These are phyloP conservation scores for Aspergillus campestris DNA, from an alignment of 495 filamentous ascomycete genomes.

Conservation along the genomic window DNA sequence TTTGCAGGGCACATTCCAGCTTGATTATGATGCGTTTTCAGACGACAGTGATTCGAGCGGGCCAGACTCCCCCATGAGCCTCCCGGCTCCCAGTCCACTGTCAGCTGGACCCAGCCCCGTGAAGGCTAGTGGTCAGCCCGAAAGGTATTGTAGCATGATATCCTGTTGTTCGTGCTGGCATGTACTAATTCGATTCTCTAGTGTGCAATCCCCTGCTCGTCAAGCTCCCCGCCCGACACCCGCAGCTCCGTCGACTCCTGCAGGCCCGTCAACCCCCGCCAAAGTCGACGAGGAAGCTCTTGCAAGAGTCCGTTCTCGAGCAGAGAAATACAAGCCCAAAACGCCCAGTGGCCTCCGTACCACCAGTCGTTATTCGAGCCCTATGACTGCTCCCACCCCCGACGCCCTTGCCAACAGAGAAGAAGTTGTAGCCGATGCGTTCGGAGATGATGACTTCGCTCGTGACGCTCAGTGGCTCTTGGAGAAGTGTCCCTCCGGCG, in stretches of 20 bases:
- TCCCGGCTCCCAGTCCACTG: conserved; percentile 2
- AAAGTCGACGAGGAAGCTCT: conserved; percentile 18
- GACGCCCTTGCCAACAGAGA: neutral
- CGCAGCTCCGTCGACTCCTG: conserved; percentile 14
- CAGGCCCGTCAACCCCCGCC: neutral
- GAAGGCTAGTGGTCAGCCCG: neutral
- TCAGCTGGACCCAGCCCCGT: neutral
- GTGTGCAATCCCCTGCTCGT: conserved; percentile 4
- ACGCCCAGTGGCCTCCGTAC: conserved; percentile 40
- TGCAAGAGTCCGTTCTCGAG: conserved; percentile 26
- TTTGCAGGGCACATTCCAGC: conserved; percentile 17
- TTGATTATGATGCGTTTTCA: conserved; percentile 18
- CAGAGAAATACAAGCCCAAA: conserved; percentile 39
- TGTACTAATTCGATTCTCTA: neutral
- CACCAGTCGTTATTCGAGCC: conserved; percentile 27
- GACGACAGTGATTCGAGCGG: conserved; percentile 13
- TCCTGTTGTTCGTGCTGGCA: neutral
- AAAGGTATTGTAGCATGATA: conserved; percentile 5
- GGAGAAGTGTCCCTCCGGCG: conserved; percentile 19
- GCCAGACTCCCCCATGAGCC: conserved; percentile 3
- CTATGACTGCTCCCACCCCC: conserved; percentile 5
- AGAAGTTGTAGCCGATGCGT: conserved; percentile 4
- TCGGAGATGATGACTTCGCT: conserved; percentile 22
- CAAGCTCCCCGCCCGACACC: conserved; percentile 3
- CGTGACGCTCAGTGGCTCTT: conserved; percentile 21